Percentiles rank a stretch among this genome's conserved stretches.
These are phyloP conservation scores for Linanthus parryae DNA, from an alignment of 148 eudicot genomes.

Conservation along the genomic window DNA sequence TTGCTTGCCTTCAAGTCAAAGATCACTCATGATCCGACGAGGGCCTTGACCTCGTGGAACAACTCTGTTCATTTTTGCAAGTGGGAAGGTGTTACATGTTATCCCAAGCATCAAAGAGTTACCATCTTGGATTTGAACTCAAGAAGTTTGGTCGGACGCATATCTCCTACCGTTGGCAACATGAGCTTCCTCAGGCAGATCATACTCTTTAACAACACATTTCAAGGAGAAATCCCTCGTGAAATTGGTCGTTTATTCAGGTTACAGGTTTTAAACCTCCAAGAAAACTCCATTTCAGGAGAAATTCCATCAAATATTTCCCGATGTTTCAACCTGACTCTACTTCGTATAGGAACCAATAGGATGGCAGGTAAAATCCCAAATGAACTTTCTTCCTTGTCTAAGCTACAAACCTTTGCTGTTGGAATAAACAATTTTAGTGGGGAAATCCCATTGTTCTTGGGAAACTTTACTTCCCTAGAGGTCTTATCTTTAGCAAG, in stretches of 20 bases:
- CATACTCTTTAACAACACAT: conserved; percentile 17
- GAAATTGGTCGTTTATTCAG: conserved; percentile 27
- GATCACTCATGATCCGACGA: conserved; percentile 7
- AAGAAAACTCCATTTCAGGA: conserved; percentile 21
- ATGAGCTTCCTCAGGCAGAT: conserved; percentile 21
- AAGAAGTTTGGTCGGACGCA: conserved; percentile 16
- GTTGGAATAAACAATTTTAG: conserved; percentile 17
- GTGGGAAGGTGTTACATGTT: conserved; percentile 39
- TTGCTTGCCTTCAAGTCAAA: conserved; percentile 32
- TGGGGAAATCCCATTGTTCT: conserved; percentile 23
- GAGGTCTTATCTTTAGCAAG: background rate
- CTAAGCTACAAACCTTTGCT: conserved; percentile 7
- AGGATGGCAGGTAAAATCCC: conserved; percentile 29
- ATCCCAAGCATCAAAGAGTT: conserved; percentile 15
- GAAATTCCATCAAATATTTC: conserved; percentile 28
- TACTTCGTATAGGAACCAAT: conserved; percentile 3
- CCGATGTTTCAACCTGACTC: conserved; percentile 17
- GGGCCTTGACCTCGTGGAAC: conserved; percentile 35
- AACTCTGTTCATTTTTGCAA: conserved; percentile 28
- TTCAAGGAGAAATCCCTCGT: conserved; percentile 22
- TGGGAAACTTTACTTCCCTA: conserved; percentile 28
- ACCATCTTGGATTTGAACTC: conserved; percentile 11
- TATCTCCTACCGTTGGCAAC: conserved; percentile 42
- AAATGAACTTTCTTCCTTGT: conserved; percentile 12
- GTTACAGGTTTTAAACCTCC: conserved; percentile 11